Conservation (phyloP, 331 rosid genomes). For the Malus hybrid region DNA sequence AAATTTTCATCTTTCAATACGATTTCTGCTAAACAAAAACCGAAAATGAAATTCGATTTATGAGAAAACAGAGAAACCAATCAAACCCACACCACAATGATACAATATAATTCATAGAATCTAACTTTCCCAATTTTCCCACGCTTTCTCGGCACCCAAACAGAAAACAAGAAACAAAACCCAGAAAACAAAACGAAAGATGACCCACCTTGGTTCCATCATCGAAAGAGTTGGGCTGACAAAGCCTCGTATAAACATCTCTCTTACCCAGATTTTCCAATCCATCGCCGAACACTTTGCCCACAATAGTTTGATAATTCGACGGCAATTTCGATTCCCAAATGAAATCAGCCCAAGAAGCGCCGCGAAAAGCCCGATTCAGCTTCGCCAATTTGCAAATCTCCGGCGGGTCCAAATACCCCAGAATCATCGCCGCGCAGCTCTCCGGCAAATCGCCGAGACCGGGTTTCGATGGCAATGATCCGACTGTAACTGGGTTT, state of each 20-base stretch:
- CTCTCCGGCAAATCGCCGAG: constrained; percentile 68
- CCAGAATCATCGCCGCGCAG: constrained; percentile 55
- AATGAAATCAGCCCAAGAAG: constrained; percentile 77
- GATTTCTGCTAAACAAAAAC: background rate
- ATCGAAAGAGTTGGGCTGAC: constrained; percentile 42
- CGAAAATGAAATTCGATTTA: background rate
- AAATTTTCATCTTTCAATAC: background rate
- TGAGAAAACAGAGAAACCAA: background rate
- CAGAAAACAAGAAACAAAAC: background rate
- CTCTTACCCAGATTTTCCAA: constrained; percentile 41
- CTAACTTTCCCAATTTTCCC: background rate
- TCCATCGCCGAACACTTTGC: constrained; percentile 32
- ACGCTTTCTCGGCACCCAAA: constrained; percentile 7
- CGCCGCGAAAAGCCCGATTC: constrained; percentile 71
- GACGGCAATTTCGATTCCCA: constrained; percentile 86
- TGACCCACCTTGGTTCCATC: constrained; percentile 62
- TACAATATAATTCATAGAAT: background rate
- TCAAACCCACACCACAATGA: background rate
- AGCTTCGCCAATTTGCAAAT: constrained; percentile 60
- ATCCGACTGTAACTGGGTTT: background rate
- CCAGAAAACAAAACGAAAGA: background rate
- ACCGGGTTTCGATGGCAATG: background rate
- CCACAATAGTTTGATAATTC: constrained; percentile 38
- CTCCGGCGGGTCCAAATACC: constrained; percentile 59
- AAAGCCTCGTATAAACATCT: constrained; percentile 53